Evolutionary conservation across 2,329 filamentous ascomycete genomes (phyloP).

Genomic region (Trichoderma gracile): DNA sequence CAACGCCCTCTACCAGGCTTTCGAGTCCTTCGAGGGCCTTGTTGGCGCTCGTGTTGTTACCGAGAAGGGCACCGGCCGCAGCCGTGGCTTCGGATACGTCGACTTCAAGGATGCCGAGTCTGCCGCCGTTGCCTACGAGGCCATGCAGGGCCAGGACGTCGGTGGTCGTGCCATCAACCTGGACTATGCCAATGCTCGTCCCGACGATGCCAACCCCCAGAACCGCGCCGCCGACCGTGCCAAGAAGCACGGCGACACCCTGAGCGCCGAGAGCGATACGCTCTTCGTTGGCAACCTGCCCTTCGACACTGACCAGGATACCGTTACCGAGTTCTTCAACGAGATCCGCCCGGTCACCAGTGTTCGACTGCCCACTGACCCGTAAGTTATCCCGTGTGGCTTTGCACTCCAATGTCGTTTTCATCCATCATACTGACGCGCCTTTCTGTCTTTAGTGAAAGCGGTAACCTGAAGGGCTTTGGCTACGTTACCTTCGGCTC

Average conservation of each 20-base stretch:
- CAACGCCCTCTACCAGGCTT: constrained; percentile 75
- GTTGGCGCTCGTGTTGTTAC: constrained; percentile 76
- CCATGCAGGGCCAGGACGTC: constrained; percentile 72
- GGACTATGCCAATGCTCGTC: constrained; percentile 71
- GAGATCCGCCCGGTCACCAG: constrained; percentile 70
- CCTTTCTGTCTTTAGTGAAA: constrained; percentile 58
- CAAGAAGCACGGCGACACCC: constrained; percentile 72
- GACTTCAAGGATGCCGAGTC: constrained; percentile 72
- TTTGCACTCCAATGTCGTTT: neutral
- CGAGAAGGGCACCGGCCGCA: constrained; percentile 76
- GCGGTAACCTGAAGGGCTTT: constrained; percentile 85
- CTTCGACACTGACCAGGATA: constrained; percentile 78
- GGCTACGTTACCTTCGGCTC: constrained; percentile 85
- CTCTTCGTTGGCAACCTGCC: constrained; percentile 90
- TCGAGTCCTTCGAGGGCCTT: constrained; percentile 75
- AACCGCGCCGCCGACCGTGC: constrained; percentile 65
- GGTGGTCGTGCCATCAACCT: constrained; percentile 76
- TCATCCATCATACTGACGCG: constrained; percentile 16
- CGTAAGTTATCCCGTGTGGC: constrained; percentile 46
- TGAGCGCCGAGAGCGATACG: constrained; percentile 79
- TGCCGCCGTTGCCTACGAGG: constrained; percentile 70
- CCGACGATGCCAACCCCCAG: constrained; percentile 53
- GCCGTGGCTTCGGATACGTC: constrained; percentile 91
- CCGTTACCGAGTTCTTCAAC: constrained; percentile 71
- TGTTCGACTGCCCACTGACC: constrained; percentile 85